Conservation (phyloP, 495 filamentous ascomycete genomes). For the Chlorociboria aeruginascens region DNA sequence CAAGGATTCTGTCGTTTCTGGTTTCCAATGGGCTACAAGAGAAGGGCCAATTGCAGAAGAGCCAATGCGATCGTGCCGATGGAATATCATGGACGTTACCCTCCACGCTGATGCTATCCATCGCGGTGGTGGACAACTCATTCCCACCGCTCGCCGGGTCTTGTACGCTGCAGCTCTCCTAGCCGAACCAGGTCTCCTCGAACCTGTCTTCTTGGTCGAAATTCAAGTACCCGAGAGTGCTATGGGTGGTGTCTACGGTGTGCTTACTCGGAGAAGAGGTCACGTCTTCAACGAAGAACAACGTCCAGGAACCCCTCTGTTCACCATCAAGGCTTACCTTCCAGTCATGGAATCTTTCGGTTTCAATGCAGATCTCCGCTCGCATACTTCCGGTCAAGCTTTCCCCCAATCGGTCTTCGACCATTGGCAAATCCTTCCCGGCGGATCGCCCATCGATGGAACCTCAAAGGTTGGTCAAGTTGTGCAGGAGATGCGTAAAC, state of each 20-base stretch:
- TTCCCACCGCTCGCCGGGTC: slow-evolving; percentile 95
- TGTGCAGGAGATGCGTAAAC: slow-evolving; percentile 85
- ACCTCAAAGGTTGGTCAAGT: slow-evolving; percentile 78
- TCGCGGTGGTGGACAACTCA: slow-evolving; percentile 97
- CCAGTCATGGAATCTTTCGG: slow-evolving; percentile 99
- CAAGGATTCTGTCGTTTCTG: slow-evolving; percentile 98
- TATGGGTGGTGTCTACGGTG: slow-evolving; percentile 99
- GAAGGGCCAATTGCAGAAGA: slow-evolving; percentile 97
- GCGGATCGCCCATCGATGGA: slow-evolving; percentile 82
- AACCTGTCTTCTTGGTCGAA: slow-evolving; percentile 98
- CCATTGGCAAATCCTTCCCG: slow-evolving; percentile 91
- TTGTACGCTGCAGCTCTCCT: slow-evolving; percentile 87
- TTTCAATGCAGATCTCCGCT: slow-evolving; percentile 95
- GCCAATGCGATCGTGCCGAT: slow-evolving; percentile 92
- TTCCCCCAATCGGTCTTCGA: slow-evolving; percentile 99
- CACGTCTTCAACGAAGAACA: slow-evolving; percentile 99
- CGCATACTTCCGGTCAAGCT: slow-evolving; percentile 86
- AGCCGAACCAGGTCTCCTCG: slow-evolving; percentile 78
- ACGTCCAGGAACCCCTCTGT: slow-evolving; percentile 95
- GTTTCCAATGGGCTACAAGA: slow-evolving; percentile 99
- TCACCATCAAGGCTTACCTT: slow-evolving; percentile 99
- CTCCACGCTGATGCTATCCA: slow-evolving; percentile 99
- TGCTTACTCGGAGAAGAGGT: slow-evolving; percentile 93
- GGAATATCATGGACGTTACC: slow-evolving; percentile 99
- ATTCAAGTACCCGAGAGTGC: slow-evolving; percentile 97